These are phyloP conservation scores for Boeremia lycopersici DNA, from an alignment of 2,329 filamentous ascomycete genomes.

Conservation along the genomic window DNA sequence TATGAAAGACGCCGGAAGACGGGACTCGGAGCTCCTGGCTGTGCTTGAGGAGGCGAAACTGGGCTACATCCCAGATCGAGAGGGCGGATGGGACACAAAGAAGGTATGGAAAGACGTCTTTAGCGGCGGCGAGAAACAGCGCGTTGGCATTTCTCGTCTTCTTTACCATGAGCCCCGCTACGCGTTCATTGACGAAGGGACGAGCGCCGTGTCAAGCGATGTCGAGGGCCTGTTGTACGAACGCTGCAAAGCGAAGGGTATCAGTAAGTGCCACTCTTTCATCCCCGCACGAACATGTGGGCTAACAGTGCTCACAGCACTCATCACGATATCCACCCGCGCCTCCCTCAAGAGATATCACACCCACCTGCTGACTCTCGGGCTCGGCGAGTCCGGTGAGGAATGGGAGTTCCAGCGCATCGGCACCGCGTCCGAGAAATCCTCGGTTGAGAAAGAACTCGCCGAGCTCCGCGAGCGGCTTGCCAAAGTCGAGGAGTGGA, in stretches of 20 bases:
- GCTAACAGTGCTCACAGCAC: constrained; percentile 56
- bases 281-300: not conserved
- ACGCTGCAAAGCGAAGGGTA: constrained; percentile 87
- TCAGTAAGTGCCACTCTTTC: constrained; percentile 68
- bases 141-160: constrained; percentile 87
- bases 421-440: constrained; percentile 90
- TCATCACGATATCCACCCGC: constrained; percentile 95
- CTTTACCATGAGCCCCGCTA: constrained; percentile 95
- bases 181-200: constrained; percentile 94
- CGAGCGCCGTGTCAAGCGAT: constrained; percentile 89
- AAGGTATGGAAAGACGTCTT: constrained; percentile 99
- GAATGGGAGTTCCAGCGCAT: constrained; percentile 94
- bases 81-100: constrained; percentile 94
- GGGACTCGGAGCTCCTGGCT: constrained; percentile 76
- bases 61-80: constrained; percentile 86
- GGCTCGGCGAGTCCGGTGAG: constrained; percentile 78
- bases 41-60: constrained; percentile 84
- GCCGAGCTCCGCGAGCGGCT: constrained; percentile 81
- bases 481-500: constrained; percentile 83
- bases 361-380: constrained; percentile 85
- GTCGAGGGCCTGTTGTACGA: constrained; percentile 95
- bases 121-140: constrained; percentile 96
- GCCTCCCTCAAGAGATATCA: constrained; percentile 96
- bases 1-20: constrained; percentile 81
- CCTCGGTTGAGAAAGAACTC: constrained; percentile 89